Base-by-base conservation (phyloP, 202 grass and related monocot genomes). In the Cymbopogon flexuosus region DNA sequence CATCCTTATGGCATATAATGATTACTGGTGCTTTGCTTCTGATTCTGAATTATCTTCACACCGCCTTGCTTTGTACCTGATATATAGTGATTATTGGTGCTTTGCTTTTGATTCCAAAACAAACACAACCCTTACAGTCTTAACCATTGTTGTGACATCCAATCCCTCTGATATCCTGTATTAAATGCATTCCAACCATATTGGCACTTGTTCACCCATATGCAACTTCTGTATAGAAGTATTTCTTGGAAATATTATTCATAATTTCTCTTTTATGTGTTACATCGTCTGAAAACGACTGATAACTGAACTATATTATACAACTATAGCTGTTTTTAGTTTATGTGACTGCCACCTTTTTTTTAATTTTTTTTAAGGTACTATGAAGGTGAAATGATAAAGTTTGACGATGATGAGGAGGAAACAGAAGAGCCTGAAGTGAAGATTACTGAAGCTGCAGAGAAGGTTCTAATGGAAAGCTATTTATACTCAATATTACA, bases 371-470 rank as follows among this genome's bases (percentile, higher is more conserved):
- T 27, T 27, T 27, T 1, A 46, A 98, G 96, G 80, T 98, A 98
- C 75, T 98, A 91, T 87, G 83, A 91, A 88, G 92, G 96, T 46
- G 65, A 89, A 72, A 78, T 98, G 68, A 56, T 82, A 67, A 54
- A 68, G 24, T 83, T 87, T 84, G 81, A 79, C 51, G 90, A 91
- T 7, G 87, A 89, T 59, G 81, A 88, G 36, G 81, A 84, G 75
- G 86, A 88, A 68, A 76, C 37, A 58, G 90, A 93, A 79, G 92
- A 98, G 47, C 61, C 88, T 76, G 62, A 81, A 73, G 63, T 88
- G 36, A 94, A 86, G 68, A 82, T 95, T 62, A 87, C 80, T 83
- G 95, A 98, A 88, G 88, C 90, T 93, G 92, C 88, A 84, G 92
- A 93, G 69, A 98, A 98, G 95, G 95, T 98, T 76, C 2, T 2